Conservation (phyloP, 192 early-diverging fungal genomes). For the Diversispora eburnea region DNA sequence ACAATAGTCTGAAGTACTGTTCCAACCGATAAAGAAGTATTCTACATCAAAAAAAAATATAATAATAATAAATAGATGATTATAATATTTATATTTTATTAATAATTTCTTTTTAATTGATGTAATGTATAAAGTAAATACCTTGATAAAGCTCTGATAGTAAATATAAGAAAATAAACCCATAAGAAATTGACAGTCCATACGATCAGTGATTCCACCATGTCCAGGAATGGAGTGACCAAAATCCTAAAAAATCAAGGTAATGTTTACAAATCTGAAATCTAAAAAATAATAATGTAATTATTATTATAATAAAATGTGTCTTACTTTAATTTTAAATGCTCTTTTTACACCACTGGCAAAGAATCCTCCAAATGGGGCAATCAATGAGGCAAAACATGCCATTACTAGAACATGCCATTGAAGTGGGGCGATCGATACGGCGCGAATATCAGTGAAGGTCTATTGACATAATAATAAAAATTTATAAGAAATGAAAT, state of each 20-base stretch:
- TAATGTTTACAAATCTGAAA: not conserved
- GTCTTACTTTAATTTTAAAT: slow-evolving; percentile 79
- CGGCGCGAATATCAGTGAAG: slow-evolving; percentile 41
- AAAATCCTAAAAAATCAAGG: slow-evolving; percentile 60
- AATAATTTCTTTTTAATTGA: too few species aligned
- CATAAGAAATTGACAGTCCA: slow-evolving; percentile 99
- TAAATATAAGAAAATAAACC: slow-evolving; percentile 90
- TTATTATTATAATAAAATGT: not conserved
- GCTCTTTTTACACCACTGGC: slow-evolving; percentile 95
- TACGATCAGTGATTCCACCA: slow-evolving; percentile 94
- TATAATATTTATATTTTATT: not conserved
- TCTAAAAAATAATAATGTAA: not conserved
- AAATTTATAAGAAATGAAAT: not conserved
- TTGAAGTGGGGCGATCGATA: slow-evolving; percentile 80
- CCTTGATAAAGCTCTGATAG: slow-evolving; percentile 82
- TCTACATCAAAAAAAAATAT: not conserved
- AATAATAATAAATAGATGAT: not conserved
- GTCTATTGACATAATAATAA: not conserved
- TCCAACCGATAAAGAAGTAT: slow-evolving; percentile 32
- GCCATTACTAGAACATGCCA: slow-evolving; percentile 86
- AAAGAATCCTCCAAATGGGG: slow-evolving; percentile 98
- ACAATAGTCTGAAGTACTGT: slow-evolving; percentile 33
- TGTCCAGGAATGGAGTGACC: slow-evolving; percentile 96
- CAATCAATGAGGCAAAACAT: slow-evolving; percentile 89
- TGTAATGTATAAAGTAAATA: slow-evolving; percentile 26